Base-by-base conservation (phyloP, 2,329 filamentous ascomycete species). In the Xylariaceae sp. region DNA sequence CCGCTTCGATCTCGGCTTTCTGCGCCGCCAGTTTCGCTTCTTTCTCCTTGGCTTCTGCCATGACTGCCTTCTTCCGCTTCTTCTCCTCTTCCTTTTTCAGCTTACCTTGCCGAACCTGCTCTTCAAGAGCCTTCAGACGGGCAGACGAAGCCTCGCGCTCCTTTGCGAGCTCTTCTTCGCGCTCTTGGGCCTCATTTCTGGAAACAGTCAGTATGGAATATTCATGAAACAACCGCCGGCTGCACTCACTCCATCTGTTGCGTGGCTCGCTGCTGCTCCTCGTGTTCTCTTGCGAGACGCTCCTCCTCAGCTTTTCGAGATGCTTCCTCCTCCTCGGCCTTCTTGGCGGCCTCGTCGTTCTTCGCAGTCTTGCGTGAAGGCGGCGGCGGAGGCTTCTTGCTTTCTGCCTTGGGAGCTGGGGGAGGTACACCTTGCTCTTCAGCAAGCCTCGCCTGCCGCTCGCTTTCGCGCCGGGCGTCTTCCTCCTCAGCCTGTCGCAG, bases 1-100 rank as follows among this genome's bases (percentile, higher is more conserved):
- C 88, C 19, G 84, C 86, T 59, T 96, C 92, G 37, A 96, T 83
- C 60, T 98, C 90, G 2, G 86, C 89, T 47, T 86, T 80, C 50
- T 92, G 85, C 22, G 84, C 82, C 16, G 85, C 85, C 44, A 95
- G 68, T 56, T 83, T 82, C 33, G 79, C 70, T 57, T 96, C 90
- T 56, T 93, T 89, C 50, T 94, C 86, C 59, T 87, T 90, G 6
- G 88, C 77, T 47, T 92, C 86, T 31, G 83, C 83, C 52, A 84
- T 70, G 8, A 88, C 88, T 15, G 87, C 90, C 64, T 94, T 89
- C 67, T 88, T 92, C 49, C 76, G 82, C 43, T 81, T 85, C 68
- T 94, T 95, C 64, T 95, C 92, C 58, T 98, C 92, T 47, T 93
- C 84, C 61, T 94, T 96, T 69, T 87, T 90, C 33, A 96, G 65